These are phyloP conservation scores for Epithemia pelagica DNA, from an alignment of 108 stramenopile genomes.

Conservation along the genomic window DNA sequence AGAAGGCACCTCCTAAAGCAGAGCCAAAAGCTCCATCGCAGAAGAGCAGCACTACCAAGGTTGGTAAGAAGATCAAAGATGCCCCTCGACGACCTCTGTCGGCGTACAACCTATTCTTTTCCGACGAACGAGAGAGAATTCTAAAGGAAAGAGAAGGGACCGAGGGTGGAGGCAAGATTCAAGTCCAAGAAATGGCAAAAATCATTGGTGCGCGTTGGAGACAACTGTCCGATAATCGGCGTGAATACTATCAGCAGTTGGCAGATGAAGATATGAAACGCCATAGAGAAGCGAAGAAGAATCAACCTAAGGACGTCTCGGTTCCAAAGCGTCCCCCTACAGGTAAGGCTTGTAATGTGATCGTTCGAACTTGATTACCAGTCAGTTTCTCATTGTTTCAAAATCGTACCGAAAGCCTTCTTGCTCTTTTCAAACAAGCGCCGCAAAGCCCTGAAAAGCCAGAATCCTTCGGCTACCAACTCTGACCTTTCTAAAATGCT, in stretches of 20 bases:
- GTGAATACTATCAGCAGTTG: constrained; percentile 33
- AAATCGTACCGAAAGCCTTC: too few relatives aligned
- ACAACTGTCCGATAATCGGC: constrained; percentile 27
- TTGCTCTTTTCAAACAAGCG: constrained; percentile 35
- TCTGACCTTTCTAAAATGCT: constrained; percentile 26
- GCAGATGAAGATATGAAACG: constrained; percentile 35
- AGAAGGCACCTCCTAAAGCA: neutral
- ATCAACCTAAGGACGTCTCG: constrained; percentile 32
- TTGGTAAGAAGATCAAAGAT: constrained; percentile 29
- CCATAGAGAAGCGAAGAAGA: constrained; percentile 5
- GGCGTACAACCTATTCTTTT: constrained; percentile 63
- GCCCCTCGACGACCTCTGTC: constrained; percentile 45
- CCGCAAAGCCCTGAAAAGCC: constrained; percentile 18
- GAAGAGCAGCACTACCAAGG: neutral
- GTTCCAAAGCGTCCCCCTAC: constrained; percentile 51
- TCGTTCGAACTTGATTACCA: too few relatives aligned
- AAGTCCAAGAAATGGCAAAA: constrained; percentile 35
- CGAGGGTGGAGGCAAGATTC: constrained; percentile 22
- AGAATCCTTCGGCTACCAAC: constrained; percentile 21
- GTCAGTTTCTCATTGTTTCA: too few relatives aligned
- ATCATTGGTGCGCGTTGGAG: constrained; percentile 47
- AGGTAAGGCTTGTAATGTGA: too few relatives aligned
- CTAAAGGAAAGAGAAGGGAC: constrained; percentile 34
- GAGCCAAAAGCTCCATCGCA: too few relatives aligned
- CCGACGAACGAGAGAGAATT: constrained; percentile 46